phyloP scores from a whole-genome alignment of 768 basidiomycete genomes.

The Cytidiella melzeri region DNA sequence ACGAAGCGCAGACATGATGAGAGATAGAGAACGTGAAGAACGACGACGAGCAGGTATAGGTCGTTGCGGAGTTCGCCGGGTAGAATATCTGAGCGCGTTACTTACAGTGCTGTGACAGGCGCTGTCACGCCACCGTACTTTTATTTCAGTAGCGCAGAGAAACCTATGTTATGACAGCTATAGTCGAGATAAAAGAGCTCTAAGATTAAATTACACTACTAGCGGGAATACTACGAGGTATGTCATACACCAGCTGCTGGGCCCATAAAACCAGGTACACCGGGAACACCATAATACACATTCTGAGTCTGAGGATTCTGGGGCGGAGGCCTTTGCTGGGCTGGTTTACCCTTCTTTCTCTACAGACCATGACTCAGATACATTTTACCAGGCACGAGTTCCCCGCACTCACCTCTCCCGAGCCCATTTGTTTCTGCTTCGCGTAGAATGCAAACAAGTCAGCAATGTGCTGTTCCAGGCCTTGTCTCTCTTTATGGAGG shows the following conservation, averaged over 20 bases:
- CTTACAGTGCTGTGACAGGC: no score
- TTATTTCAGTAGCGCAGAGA: no score
- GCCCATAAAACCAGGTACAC: no score
- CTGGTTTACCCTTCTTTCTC: neutral
- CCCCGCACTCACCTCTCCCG: slow-evolving; percentile 7
- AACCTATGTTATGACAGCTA: no score
- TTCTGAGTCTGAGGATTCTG: neutral
- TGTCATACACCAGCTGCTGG: no score
- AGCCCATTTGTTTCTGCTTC: slow-evolving; percentile 47
- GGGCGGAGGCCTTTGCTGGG: neutral
- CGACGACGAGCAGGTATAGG: neutral
- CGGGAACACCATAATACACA: neutral
- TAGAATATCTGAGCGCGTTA: slow-evolving; percentile 1
- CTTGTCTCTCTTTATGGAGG: slow-evolving; percentile 58
- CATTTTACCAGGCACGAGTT: neutral
- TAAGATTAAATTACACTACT: no score
- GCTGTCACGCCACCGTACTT: no score
- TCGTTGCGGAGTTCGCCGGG: slow-evolving; percentile 11
- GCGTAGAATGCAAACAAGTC: slow-evolving; percentile 70
- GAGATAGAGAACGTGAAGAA: slow-evolving; percentile 2
- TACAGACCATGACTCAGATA: neutral
- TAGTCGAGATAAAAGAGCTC: no score
- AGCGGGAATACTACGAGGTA: no score
- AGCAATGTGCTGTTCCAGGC: slow-evolving; percentile 63
- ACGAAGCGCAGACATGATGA: slow-evolving; percentile 71